Evolutionary conservation across 768 basidiomycete species (phyloP), one percentile per base, ranked within the genome.

Genomic region (Candolleomyces aberdarensis): DNA sequence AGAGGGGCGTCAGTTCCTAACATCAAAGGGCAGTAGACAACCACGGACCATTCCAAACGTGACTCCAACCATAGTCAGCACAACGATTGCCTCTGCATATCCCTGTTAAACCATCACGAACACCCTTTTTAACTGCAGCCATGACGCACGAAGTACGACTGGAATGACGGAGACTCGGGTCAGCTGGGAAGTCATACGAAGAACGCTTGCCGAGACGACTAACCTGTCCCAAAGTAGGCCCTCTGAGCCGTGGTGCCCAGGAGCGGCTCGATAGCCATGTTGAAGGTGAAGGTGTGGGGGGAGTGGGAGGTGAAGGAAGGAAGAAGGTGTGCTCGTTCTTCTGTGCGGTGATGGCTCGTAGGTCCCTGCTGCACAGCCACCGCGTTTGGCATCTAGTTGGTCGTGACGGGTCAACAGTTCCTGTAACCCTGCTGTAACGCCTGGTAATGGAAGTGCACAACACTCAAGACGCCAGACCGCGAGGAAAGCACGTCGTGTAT

Each of bases 61-160:
- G 40, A 89, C 79, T 43, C 74, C 87, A 58, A 94, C 86, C 86
- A 94, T 86, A 10, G 82, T 80, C 52, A 93, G 76, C 39, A 94
- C 90, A 8, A 87, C 78, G 51, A 89, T 74, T 1, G 88, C 91
- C 78, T 94, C 91, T 93, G 70, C 50, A 66, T 31, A 31, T 47
- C 19, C 52, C 61, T 32, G 36, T 55, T 50, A 46, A 17, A 19
- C 36, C 53, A 32, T n/a, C 22, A 29, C 29, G 7, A 32, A 20
- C 50, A 26, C 22, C 13, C 29, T 51, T 26, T 14, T 20, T n/a
- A 48, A 26, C 26, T n/a, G n/a, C 20, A 15, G 11, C 22, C 62
- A 60, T 52, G 82, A 90, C 89, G 87, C 66, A 85, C 71, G 62
- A 79, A 74, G 59, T 85, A 86, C 87, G 57, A 20, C 67, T 32